These are phyloP conservation scores for Heterobasidion occidentale DNA, from an alignment of 1,284 basidiomycete species.

Conservation along the genomic window DNA sequence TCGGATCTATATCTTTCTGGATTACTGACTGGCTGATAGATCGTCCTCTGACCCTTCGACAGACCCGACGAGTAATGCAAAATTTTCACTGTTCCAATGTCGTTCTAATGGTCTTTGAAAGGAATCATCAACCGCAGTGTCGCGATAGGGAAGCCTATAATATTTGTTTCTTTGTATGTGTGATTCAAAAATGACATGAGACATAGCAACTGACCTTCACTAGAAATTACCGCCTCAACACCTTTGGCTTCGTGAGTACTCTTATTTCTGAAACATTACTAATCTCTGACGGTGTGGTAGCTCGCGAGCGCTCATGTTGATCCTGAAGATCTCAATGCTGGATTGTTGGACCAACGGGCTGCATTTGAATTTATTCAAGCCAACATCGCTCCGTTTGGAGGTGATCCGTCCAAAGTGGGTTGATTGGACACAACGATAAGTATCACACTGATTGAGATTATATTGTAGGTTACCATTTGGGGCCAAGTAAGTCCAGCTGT, in stretches of 20 bases:
- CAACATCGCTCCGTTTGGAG: constrained; percentile 58
- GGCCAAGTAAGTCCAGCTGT: constrained; percentile 36
- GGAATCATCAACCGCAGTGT: constrained; percentile 29
- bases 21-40: neutral
- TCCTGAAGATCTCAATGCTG: constrained; percentile 44
- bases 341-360: constrained; percentile 47
- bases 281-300: constrained; percentile 18
- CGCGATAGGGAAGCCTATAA: constrained; percentile 37
- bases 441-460: neutral
- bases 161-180: constrained; percentile 46
- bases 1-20: neutral
- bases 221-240: constrained; percentile 52
- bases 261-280: neutral
- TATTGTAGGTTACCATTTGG: constrained; percentile 47
- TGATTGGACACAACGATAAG: neutral
- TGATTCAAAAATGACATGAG: too few species aligned
- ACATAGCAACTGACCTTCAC: neutral
- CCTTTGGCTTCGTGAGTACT: constrained; percentile 46
- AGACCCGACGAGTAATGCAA: neutral
- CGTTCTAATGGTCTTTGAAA: neutral
- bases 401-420: constrained; percentile 47
- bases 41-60: neutral
- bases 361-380: constrained; percentile 53
- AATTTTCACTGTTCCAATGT: neutral
- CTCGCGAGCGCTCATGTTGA: constrained; percentile 40